phyloP scores from a whole-genome alignment of 192 early-diverging fungal species.

The Lunasporangiospora selenospora region DNA sequence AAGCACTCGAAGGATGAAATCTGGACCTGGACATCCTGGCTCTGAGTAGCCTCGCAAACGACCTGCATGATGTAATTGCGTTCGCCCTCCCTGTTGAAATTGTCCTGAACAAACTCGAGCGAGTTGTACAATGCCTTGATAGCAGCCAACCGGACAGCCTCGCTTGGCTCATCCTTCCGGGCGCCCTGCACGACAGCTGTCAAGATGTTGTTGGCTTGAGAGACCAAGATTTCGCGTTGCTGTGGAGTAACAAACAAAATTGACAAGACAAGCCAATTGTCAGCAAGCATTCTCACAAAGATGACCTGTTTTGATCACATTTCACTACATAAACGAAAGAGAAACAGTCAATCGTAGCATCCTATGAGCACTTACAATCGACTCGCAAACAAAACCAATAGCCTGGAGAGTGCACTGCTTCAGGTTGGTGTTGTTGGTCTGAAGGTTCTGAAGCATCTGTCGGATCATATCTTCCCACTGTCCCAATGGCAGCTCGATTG shows the following conservation, averaged over 20 bases:
- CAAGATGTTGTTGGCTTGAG: conserved; percentile 89
- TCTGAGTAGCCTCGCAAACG: conserved; percentile 96
- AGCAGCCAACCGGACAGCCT: conserved; percentile 89
- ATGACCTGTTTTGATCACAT: no score
- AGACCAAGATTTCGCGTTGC: conserved; percentile 80
- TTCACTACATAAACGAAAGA: neutral
- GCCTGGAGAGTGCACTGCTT: conserved; percentile 86
- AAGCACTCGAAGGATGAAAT: conserved; percentile 94
- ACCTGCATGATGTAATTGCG: conserved; percentile 99
- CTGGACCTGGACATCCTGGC: conserved; percentile 74
- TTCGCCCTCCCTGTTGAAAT: conserved; percentile 94
- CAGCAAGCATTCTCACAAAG: no score
- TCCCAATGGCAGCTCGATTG: conserved; percentile 87
- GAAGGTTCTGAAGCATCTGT: conserved; percentile 79
- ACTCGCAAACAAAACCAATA: conserved; percentile 95
- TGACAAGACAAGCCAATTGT: no score
- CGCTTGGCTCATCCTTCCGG: conserved; percentile 88
- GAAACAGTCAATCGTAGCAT: neutral
- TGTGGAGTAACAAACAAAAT: conserved; percentile 21
- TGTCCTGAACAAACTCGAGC: conserved; percentile 92
- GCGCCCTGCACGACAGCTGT: conserved; percentile 96
- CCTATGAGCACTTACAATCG: conserved; percentile 66
- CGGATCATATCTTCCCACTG: conserved; percentile 91
- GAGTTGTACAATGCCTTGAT: conserved; percentile 93
- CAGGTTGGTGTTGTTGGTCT: conserved; percentile 68